A percentile compares a stretch with the other conserved stretches of the same genome.
These are phyloP conservation scores for Arachis monticola DNA, from an alignment of 331 rosid genomes.

Conservation along the genomic window DNA sequence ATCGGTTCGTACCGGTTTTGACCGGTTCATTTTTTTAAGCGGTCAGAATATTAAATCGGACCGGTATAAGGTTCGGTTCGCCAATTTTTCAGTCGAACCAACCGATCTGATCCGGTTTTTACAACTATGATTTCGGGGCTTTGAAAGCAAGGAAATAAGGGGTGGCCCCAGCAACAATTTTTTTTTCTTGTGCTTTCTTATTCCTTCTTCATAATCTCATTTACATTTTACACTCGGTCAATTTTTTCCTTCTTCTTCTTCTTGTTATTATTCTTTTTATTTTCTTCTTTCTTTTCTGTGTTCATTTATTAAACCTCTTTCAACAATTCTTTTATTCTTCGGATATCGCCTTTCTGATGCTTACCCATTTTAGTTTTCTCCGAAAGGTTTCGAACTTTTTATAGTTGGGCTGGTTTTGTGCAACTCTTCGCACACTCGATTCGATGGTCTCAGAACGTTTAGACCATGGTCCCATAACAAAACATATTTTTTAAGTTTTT, in stretches of 20 bases:
- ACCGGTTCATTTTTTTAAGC: too few species aligned
- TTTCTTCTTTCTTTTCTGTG: background rate
- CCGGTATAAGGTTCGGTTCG: too few species aligned
- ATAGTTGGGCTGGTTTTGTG: slow-evolving; percentile 31
- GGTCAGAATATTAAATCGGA: too few species aligned
- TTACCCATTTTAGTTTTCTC: slow-evolving; percentile 37
- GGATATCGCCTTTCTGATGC: slow-evolving; percentile 41
- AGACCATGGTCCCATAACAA: too few species aligned
- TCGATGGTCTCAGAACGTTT: background rate
- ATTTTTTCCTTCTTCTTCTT: slow-evolving; percentile 24
- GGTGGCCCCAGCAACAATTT: slow-evolving; percentile 38
- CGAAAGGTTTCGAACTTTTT: slow-evolving; percentile 42
- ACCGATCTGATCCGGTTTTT: too few species aligned
- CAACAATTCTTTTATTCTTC: slow-evolving; percentile 48
- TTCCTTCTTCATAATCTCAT: background rate
- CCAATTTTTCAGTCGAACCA: too few species aligned
- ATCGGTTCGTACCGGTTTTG: too few species aligned
- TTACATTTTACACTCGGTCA: background rate
- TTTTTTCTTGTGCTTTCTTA: slow-evolving; percentile 21
- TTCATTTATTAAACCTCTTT: background rate
- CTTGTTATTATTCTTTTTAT: background rate
- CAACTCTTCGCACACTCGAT: slow-evolving; percentile 49
- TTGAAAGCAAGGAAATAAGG: slow-evolving; percentile 33
- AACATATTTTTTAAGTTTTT: too few species aligned
- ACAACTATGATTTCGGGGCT: background rate